phyloP scores from a whole-genome alignment of 2,329 filamentous ascomycete genomes.

The Ophiocordyceps robertsii region DNA sequence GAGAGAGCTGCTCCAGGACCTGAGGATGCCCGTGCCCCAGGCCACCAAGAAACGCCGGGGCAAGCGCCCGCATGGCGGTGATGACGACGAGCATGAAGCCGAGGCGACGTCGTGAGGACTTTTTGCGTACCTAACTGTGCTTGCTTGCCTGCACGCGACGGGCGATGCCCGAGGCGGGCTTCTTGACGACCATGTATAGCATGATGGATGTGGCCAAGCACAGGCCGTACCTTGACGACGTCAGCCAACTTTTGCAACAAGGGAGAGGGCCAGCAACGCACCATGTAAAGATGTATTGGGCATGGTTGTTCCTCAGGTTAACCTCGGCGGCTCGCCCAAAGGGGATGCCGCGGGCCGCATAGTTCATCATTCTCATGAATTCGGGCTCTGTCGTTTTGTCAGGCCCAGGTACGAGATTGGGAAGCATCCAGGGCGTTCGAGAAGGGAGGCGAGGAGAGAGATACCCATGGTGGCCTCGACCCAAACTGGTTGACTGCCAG shows the following conservation, averaged over 20 bases:
- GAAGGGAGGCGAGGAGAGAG: slow-evolving; percentile 5
- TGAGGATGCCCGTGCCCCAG: slow-evolving; percentile 54
- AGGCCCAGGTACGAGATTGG: slow-evolving; percentile 1
- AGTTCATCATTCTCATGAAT: slow-evolving; percentile 60
- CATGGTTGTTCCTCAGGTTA: slow-evolving; percentile 89
- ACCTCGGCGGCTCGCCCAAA: slow-evolving; percentile 83
- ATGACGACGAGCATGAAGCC: slow-evolving; percentile 18
- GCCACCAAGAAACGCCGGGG: slow-evolving; percentile 32
- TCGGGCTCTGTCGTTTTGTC: slow-evolving; percentile 49
- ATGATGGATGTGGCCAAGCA: slow-evolving; percentile 80
- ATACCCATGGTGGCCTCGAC: slow-evolving; percentile 89
- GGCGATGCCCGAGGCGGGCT: slow-evolving; percentile 60
- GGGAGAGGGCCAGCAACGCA: slow-evolving; percentile 30
- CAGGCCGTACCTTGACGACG: slow-evolving; percentile 60
- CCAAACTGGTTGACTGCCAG: slow-evolving; percentile 81
- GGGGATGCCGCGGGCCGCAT: slow-evolving; percentile 70
- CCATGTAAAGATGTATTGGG: slow-evolving; percentile 99
- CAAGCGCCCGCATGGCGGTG: slow-evolving; percentile 15
- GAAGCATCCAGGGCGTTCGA: not conserved
- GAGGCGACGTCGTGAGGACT: slow-evolving; percentile 12
- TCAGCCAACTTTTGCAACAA: slow-evolving; percentile 1
- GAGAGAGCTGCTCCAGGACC: slow-evolving; percentile 67
- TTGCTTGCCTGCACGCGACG: slow-evolving; percentile 65
- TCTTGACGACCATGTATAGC: slow-evolving; percentile 91
- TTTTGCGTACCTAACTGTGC: slow-evolving; percentile 42